Evolutionary conservation across 2,329 filamentous ascomycete species (phyloP).

Genomic region (Clonostachys sp.): DNA sequence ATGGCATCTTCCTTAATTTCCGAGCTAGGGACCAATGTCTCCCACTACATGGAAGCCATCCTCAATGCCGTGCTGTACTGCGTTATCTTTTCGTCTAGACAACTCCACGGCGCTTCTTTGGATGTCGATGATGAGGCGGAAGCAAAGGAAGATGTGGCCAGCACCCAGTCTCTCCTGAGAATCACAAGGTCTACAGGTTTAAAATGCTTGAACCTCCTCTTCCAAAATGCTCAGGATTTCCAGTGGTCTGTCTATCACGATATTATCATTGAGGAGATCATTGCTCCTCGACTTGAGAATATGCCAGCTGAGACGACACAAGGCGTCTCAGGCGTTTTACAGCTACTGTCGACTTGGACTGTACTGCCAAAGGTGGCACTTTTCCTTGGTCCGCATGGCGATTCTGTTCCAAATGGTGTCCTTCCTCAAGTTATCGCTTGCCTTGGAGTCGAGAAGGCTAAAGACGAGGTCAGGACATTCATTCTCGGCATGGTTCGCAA

Average conservation of each 20-base stretch:
- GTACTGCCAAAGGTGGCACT: conserved; percentile 59
- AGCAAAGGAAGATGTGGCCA: conserved; percentile 32
- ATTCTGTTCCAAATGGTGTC: conserved; percentile 51
- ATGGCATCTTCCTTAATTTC: conserved; percentile 86
- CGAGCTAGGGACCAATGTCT: conserved; percentile 72
- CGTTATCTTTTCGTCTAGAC: conserved; percentile 64
- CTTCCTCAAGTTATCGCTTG: conserved; percentile 69
- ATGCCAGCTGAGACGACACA: conserved; percentile 84
- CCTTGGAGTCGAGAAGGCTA: conserved; percentile 67
- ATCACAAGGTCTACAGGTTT: conserved; percentile 68
- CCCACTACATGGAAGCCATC: conserved; percentile 62
- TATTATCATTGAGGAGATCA: conserved; percentile 67
- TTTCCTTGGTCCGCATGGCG: conserved; percentile 50
- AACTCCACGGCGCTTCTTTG: conserved; percentile 34
- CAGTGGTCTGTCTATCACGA: conserved; percentile 70
- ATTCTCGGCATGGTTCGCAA: conserved; percentile 72
- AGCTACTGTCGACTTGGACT: conserved; percentile 79
- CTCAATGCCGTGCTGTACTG: conserved; percentile 80
- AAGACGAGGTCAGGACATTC: conserved; percentile 82
- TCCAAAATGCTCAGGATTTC: conserved; percentile 65
- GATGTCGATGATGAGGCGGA: conserved; percentile 25
- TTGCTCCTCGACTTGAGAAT: conserved; percentile 72
- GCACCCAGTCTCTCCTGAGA: conserved; percentile 55
- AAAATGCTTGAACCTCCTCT: conserved; percentile 77
- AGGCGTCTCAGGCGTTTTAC: conserved; percentile 77